Evolutionary conservation across 1,139 yeast species (phyloP), one percentile per base, ranked within the genome.

Genomic region (Insectozyma bohioensis): DNA sequence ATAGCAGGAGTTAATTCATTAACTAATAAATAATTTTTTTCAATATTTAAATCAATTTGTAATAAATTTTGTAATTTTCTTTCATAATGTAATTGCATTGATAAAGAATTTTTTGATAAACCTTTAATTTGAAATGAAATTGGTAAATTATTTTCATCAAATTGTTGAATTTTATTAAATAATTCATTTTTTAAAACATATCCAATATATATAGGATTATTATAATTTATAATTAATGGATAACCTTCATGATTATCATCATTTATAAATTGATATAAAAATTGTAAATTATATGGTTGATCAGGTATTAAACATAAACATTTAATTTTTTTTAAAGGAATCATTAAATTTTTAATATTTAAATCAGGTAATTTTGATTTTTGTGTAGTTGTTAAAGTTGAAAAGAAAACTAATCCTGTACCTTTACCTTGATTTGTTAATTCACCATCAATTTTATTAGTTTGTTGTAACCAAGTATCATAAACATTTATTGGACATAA

Each of bases 401-500:
- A 52, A 39, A 61, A 67, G 28, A 58, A 52, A 31, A 64, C 63
- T 20, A 65, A 49, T 3, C 75, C 75, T 23, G 54, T 54, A 1
- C 75, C 75, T 40, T 67, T 68, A 2, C 69, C 69, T 30, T 51
- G 54, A 33, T 68, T 69, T 4, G 14, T 12, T 21, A 10, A 12
- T 27, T 28, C 33, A 7, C 24, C 33, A 12, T 19, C 20, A 2
- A 21, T 40, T 37, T 63, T 63, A 48, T 67, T 65, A 28, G 54
- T 52, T 16, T 46, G 37, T 32, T 54, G 59, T 27, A 67, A 43
- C 69, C 67, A 66, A 1, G 66, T 43, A 40, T 75, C 81, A 46
- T 75, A 75, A 28, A 75, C 67, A 34, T 76, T 75, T 20, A 61
- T 64, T 30, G 64, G 65, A 26, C 67, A 51, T 23, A 75, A 52